These are phyloP conservation scores for Plasmodium gallinaceum DNA, from an alignment of 169 alveolate genomes.

Conservation along the genomic window DNA sequence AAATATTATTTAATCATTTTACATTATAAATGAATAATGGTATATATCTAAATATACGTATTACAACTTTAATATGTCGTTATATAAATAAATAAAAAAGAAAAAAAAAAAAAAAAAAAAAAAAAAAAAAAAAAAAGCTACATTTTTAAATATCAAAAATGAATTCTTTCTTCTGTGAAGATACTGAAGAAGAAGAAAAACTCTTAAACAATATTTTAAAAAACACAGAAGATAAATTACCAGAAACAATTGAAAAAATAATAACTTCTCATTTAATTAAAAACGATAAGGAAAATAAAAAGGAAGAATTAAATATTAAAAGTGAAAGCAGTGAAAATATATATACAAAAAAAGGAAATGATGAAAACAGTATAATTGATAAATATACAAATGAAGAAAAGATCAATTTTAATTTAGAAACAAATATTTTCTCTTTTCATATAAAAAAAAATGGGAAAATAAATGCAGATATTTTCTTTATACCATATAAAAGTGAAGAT, in stretches of 20 bases:
- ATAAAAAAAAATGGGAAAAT: conserved; percentile 53
- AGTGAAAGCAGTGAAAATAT: not conserved
- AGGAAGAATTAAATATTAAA: not conserved
- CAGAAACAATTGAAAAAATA: conserved; percentile 27
- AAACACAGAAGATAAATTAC: conserved; percentile 19
- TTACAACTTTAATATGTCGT: too few relatives aligned
- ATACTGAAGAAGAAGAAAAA: conserved; percentile 69
- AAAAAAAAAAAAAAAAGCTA: too few relatives aligned
- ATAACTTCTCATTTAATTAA: conserved; percentile 8
- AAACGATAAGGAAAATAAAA: conserved; percentile 1
- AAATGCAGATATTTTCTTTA: conserved; percentile 52
- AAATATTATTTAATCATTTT: too few relatives aligned
- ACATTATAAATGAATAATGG: too few relatives aligned
- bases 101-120: too few relatives aligned
- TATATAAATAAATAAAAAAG: too few relatives aligned
- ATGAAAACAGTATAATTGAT: not conserved
- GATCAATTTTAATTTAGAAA: conserved; percentile 4
- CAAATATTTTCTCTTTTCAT: conserved; percentile 59
- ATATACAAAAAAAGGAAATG: not conserved
- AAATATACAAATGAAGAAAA: conserved; percentile 8
- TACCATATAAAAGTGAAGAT: conserved; percentile 61
- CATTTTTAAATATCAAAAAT: not conserved
- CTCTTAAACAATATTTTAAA: conserved; percentile 30
- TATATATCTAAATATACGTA: too few relatives aligned
- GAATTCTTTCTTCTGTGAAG: conserved; percentile 72